Evolutionary conservation across 208 protist genomes (phyloP), one percentile per base, ranked within the genome.

Genomic region (Trypanosoma congolense): DNA sequence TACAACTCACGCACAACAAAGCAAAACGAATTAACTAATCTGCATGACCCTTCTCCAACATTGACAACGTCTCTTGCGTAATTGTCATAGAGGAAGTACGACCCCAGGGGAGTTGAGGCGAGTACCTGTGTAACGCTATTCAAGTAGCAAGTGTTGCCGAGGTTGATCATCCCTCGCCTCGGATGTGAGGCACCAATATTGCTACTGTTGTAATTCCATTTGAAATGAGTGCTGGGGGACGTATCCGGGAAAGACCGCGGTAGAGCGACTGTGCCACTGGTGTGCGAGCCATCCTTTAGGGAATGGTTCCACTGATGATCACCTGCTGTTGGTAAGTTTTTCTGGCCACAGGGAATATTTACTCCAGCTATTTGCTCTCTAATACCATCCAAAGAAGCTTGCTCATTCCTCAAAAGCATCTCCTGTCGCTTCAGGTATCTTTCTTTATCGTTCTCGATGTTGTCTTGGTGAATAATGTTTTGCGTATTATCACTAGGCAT

Each of bases 111-210:
- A 0, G 95, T 96, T 19, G 87, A 68, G 54, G 73, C 81, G 14
- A 97, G 44, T 4, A 87, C 51, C 58, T 97, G 92, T 46, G 91
- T 41, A 6, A 93, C 75, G 45, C 87, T 90, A 54, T 97, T 97
- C 70, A 97, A 82, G 64, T 94, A 97, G 52, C 92, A 97, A 12
- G 89, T 96, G 58, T 96, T 97, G 9, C 92, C 89, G 16, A 97
- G 65, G 62, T 97, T 97, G 1, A 93, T 73, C 19, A 97, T 82
- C 16, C 92, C 92, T 24, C 86, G 50, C 25, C 80, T 66, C 19
- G 22, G 26, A n/a, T 41, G 35, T 26, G 49, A 75, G 4, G 58
- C 31, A 28, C n/a, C 9, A 28, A 41, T 61, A 51, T 48, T 54
- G 14, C 28, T 14, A 22, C 16, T 16, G 54, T 64, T 81, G 44